Evolutionary conservation across 768 basidiomycete genomes (phyloP).

Genomic region (Lactifluus subvellereus): DNA sequence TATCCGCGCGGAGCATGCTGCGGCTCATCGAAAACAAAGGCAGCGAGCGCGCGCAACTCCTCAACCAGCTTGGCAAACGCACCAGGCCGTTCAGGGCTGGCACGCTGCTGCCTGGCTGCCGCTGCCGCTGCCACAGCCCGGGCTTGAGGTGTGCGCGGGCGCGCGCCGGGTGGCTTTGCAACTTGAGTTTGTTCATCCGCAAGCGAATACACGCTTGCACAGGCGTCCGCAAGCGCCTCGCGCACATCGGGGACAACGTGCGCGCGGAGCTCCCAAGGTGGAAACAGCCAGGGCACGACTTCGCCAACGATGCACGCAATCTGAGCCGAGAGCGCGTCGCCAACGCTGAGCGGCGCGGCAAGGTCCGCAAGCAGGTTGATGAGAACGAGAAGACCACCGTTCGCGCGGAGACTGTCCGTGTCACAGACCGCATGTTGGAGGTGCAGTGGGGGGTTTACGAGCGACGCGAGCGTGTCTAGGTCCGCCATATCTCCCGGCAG

Average conservation of each 20-base stretch:
- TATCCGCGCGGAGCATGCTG: not conserved
- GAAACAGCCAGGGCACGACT: constrained; percentile 6
- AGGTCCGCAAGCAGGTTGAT: constrained; percentile 1
- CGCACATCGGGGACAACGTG: not conserved
- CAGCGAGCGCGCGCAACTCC: not conserved
- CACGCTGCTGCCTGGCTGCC: not conserved
- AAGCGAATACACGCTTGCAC: not conserved
- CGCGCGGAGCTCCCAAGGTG: constrained; percentile 1
- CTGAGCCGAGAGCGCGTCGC: constrained; percentile 2
- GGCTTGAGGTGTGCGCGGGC: not conserved
- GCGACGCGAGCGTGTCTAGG: not conserved
- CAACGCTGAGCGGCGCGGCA: not conserved
- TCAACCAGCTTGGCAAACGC: not conserved
- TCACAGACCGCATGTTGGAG: not conserved
- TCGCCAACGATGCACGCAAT: not conserved
- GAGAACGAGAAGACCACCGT: constrained; percentile 3
- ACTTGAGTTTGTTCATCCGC: not conserved
- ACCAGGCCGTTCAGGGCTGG: not conserved
- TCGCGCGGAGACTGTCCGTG: constrained; percentile 5
- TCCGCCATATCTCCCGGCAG: not conserved
- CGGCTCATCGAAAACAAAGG: not conserved
- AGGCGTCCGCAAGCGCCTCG: not conserved
- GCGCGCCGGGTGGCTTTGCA: not conserved
- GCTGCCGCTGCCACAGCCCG: not conserved
- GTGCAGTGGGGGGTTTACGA: not conserved